Evolutionary conservation across 768 basidiomycete genomes (phyloP).

Genomic region (Pulveroboletus sp.): DNA sequence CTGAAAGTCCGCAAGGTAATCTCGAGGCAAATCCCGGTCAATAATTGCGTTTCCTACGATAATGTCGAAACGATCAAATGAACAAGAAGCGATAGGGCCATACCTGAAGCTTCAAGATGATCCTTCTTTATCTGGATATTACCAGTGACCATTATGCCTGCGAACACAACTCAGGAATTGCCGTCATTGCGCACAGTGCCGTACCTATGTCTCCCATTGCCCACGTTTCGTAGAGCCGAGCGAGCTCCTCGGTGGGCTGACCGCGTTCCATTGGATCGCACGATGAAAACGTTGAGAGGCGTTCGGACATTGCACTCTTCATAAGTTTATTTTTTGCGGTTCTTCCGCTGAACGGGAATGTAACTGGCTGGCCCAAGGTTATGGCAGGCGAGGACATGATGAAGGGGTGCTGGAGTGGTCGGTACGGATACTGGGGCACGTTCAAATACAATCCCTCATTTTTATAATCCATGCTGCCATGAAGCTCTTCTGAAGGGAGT

Average conservation of each 20-base stretch:
- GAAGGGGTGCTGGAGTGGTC: constrained; percentile 8
- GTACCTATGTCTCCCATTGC: constrained; percentile 29
- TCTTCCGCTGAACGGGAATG: constrained; percentile 29
- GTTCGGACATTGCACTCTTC: constrained; percentile 35
- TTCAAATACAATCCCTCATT: constrained; percentile 3
- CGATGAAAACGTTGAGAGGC: constrained; percentile 31
- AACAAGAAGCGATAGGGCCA: background rate
- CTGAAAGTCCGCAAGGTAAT: constrained; percentile 20
- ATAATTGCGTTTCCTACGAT: constrained; percentile 30
- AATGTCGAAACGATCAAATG: background rate
- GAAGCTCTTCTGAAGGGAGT: constrained; percentile 10
- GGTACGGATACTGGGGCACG: constrained; percentile 14
- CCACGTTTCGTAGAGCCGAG: constrained; percentile 34
- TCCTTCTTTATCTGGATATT: constrained; percentile 34
- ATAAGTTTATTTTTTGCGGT: constrained; percentile 28
- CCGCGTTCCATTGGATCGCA: constrained; percentile 28
- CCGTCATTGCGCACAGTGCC: background rate
- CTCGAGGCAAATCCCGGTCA: constrained; percentile 23
- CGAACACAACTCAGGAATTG: constrained; percentile 3
- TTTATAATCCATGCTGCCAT: constrained; percentile 17
- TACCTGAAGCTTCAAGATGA: constrained; percentile 33
- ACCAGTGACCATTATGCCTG: constrained; percentile 31
- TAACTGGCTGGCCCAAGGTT: constrained; percentile 22
- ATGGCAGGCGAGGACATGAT: constrained; percentile 15
- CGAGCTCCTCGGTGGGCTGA: constrained; percentile 30